phyloP scores from a whole-genome alignment of 306 rosid genomes.

The Prunus mira region DNA sequence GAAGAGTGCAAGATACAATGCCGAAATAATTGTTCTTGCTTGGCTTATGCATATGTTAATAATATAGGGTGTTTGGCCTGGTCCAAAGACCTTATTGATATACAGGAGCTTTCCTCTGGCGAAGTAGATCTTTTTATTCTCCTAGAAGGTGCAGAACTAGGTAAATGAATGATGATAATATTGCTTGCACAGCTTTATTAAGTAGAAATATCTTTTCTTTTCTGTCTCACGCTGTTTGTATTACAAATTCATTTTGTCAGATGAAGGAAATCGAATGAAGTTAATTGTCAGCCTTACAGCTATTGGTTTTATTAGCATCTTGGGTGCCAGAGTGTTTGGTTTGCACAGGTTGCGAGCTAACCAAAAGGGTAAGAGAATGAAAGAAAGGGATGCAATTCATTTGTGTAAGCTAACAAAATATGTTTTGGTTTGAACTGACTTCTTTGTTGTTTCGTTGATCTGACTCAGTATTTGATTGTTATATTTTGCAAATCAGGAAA shows the following conservation, averaged over 20 bases:
- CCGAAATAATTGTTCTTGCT: too few species aligned
- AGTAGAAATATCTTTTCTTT: neutral
- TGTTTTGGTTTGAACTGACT: neutral
- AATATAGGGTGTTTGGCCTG: too few species aligned
- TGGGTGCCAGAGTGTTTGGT: neutral
- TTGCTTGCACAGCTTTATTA: too few species aligned
- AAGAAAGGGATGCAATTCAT: neutral
- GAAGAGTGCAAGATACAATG: too few species aligned
- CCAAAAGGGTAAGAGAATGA: conserved; percentile 2
- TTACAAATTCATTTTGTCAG: neutral
- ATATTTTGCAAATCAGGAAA: neutral
- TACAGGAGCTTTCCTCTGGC: too few species aligned
- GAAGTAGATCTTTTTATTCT: too few species aligned
- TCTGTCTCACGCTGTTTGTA: conserved; percentile 20
- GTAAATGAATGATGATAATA: too few species aligned
- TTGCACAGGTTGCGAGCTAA: conserved; percentile 1
- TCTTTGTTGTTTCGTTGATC: neutral
- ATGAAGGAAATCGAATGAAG: neutral
- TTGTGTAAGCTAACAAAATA: neutral
- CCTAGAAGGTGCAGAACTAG: too few species aligned
- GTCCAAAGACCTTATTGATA: too few species aligned
- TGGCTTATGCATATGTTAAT: too few species aligned
- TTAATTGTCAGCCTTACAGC: conserved; percentile 1
- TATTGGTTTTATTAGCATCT: neutral
- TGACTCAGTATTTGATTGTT: neutral